A percentile compares a stretch with the other conserved stretches of the same genome.
These are phyloP conservation scores for Nidularia pulvinata DNA, from an alignment of 768 basidiomycete genomes.

Conservation along the genomic window DNA sequence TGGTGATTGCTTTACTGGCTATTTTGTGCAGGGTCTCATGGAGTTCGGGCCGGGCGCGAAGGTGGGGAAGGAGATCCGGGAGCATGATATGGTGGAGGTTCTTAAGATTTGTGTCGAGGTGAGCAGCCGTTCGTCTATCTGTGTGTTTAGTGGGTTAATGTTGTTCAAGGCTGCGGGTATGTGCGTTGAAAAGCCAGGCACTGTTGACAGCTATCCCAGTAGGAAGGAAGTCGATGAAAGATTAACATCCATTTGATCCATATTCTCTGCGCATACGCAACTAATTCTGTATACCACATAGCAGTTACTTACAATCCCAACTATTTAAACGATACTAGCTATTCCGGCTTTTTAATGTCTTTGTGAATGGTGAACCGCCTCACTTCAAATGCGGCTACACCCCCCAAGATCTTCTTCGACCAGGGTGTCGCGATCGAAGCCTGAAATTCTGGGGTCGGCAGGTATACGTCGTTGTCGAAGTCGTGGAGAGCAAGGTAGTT, in stretches of 20 bases:
- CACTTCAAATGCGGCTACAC: slow-evolving; percentile 9
- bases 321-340: background rate
- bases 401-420: slow-evolving; percentile 15
- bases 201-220: slow-evolving; percentile 56
- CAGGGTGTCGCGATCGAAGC: slow-evolving; percentile 18
- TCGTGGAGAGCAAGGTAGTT: slow-evolving; percentile 34
- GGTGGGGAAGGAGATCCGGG: slow-evolving; percentile 20
- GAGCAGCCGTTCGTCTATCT: slow-evolving; percentile 10
- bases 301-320: background rate
- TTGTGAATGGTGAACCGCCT: slow-evolving; percentile 22
- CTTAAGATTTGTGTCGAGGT: slow-evolving; percentile 43
- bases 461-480: slow-evolving; percentile 14
- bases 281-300: no score
- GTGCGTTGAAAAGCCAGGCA: slow-evolving; percentile 57
- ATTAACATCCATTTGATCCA: slow-evolving; percentile 7
- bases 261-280: no score
- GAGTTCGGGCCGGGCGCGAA: slow-evolving; percentile 20
- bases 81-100: slow-evolving; percentile 26
- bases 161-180: slow-evolving; percentile 53
- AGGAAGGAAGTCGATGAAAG: slow-evolving; percentile 34
- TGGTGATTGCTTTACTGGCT: slow-evolving; percentile 66
- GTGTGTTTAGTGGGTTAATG: background rate
- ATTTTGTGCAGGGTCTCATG: slow-evolving; percentile 59
- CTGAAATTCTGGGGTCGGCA: slow-evolving; percentile 16
- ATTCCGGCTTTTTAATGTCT: slow-evolving; percentile 7